These are phyloP conservation scores for Stachybotrys elegans DNA, from an alignment of 2,329 filamentous ascomycete genomes.

Conservation along the genomic window DNA sequence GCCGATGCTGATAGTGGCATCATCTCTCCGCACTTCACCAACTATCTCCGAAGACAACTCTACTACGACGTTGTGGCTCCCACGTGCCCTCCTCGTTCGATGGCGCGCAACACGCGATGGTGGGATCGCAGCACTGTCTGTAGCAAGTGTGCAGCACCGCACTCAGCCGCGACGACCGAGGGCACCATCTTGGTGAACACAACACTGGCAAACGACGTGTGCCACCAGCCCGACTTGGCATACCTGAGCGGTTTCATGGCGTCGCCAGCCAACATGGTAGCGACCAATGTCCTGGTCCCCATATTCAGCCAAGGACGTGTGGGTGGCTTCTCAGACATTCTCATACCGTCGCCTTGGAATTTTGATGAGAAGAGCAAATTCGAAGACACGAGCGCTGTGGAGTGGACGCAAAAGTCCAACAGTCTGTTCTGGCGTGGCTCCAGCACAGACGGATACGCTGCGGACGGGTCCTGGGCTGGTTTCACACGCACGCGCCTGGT, in stretches of 20 bases:
- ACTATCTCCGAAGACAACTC: conserved; percentile 8
- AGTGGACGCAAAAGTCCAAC: conserved; percentile 58
- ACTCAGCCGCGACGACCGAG: conserved; percentile 41
- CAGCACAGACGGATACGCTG: conserved; percentile 9
- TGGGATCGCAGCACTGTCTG: conserved; percentile 65
- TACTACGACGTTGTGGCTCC: conserved; percentile 38
- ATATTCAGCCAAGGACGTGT: conserved; percentile 73
- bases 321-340: conserved; percentile 68
- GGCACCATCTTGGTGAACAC: conserved; percentile 64
- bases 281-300: conserved; percentile 62
- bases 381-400: conserved; percentile 20
- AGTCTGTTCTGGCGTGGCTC: conserved; percentile 71
- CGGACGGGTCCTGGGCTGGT: neutral
- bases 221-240: conserved; percentile 71
- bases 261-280: conserved; percentile 55
- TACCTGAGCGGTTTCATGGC: conserved; percentile 70
- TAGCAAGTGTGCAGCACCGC: conserved; percentile 53
- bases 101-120: conserved; percentile 49
- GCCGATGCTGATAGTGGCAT: neutral
- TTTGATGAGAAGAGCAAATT: conserved; percentile 34
- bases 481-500: neutral
- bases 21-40: neutral
- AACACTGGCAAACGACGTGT: conserved; percentile 60
- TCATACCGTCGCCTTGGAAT: conserved; percentile 58
- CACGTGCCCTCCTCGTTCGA: conserved; percentile 59